These are phyloP conservation scores for Paxillus involutus DNA, from an alignment of 768 basidiomycete genomes.

Conservation along the genomic window DNA sequence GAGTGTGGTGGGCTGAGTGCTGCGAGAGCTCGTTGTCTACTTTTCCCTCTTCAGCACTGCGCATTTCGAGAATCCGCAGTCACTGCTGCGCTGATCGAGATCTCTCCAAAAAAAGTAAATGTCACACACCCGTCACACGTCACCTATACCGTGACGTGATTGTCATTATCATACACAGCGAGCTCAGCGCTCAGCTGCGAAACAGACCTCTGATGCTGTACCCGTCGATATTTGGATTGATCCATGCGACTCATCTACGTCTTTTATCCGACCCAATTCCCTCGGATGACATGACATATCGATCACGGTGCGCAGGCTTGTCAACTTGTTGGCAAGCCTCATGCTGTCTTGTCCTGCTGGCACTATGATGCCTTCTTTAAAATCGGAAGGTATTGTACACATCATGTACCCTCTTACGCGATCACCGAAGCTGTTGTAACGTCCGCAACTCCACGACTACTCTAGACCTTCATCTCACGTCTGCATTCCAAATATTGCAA, in stretches of 20 bases:
- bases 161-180: neutral
- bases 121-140: slow-evolving; percentile 6
- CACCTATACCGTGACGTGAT: neutral
- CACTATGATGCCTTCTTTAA: neutral
- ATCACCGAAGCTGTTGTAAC: neutral
- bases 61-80: slow-evolving; percentile 33
- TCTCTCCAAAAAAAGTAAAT: slow-evolving; percentile 21
- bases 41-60: slow-evolving; percentile 9
- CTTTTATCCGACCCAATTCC: neutral
- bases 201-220: neutral
- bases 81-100: slow-evolving; percentile 35
- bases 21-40: slow-evolving; percentile 4
- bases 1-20: slow-evolving; percentile 5
- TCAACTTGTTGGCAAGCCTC: neutral
- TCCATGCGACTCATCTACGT: neutral
- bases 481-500: too few relatives aligned
- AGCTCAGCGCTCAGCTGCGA: neutral
- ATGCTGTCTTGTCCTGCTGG: neutral
- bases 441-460: too few relatives aligned
- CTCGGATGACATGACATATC: neutral
- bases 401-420: neutral
- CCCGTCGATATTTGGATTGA: too few relatives aligned
- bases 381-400: too few relatives aligned
- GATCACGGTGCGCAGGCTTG: neutral
- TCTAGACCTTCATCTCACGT: too few relatives aligned